Conservation (phyloP, 805 yeast species). For the Ogataea pini region DNA sequence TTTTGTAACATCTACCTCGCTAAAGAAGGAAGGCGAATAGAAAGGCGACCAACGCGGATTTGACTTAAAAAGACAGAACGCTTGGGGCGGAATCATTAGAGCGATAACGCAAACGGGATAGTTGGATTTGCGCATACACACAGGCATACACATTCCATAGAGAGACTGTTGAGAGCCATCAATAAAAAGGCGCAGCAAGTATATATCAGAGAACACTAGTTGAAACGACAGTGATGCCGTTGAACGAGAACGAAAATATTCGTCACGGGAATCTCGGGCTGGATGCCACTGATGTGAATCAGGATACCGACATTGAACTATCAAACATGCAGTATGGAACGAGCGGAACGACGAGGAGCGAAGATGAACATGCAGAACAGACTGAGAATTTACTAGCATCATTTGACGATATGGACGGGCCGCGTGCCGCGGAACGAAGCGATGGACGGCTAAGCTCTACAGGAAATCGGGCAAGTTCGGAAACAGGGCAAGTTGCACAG, state of each 20-base stretch:
- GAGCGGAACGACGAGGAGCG: not conserved
- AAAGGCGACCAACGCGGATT: no score
- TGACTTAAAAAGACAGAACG: not conserved
- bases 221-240: not conserved
- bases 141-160: not conserved
- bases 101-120: not conserved
- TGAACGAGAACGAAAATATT: not conserved
- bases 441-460: constrained; percentile 9
- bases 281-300: not conserved
- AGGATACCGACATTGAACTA: constrained; percentile 6
- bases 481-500: constrained; percentile 5
- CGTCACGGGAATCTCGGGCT: not conserved
- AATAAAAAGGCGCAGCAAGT: not conserved
- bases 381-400: constrained; percentile 2
- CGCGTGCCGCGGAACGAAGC: not conserved
- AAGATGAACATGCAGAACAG: not conserved
- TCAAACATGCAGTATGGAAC: not conserved
- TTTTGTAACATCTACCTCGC: not conserved
- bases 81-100: not conserved
- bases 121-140: no score
- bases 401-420: constrained; percentile 1
- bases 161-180: not conserved
- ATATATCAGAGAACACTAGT: not conserved
- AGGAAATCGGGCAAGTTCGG: not conserved
- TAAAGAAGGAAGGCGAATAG: not conserved